Evolutionary conservation across 2,329 filamentous ascomycete species (phyloP).

Genomic region (Colletotrichum sp.): DNA sequence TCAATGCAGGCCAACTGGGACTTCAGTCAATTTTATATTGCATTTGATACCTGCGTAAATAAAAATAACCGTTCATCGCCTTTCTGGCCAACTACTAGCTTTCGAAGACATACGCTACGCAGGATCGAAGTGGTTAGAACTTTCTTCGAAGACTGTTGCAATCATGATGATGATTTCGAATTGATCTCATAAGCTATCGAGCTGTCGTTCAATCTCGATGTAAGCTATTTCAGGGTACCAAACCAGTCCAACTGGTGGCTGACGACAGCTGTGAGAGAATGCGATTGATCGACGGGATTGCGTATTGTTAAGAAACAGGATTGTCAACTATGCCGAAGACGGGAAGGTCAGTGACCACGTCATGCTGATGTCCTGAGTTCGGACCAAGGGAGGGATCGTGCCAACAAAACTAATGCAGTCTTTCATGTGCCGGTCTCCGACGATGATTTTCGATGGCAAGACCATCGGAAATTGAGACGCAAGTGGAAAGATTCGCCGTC

Average conservation of each 20-base stretch:
- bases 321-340: neutral
- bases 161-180: neutral
- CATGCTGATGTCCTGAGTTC: neutral
- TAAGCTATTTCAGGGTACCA: neutral
- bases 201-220: neutral
- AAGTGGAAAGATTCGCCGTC: neutral
- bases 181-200: neutral
- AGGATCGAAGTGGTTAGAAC: neutral
- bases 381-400: neutral
- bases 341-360: neutral
- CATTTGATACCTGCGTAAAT: neutral
- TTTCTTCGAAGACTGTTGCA: neutral
- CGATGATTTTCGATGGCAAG: neutral
- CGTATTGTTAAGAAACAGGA: neutral
- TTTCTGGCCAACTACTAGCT: neutral
- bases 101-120: neutral
- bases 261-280: neutral
- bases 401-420: neutral
- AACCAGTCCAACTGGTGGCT: neutral
- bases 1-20: neutral
- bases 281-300: neutral
- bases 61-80: no score
- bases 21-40: neutral
- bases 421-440: neutral
- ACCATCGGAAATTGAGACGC: neutral